Evolutionary conservation across 805 yeast genomes (phyloP).

Genomic region (Starmerella bombi): DNA sequence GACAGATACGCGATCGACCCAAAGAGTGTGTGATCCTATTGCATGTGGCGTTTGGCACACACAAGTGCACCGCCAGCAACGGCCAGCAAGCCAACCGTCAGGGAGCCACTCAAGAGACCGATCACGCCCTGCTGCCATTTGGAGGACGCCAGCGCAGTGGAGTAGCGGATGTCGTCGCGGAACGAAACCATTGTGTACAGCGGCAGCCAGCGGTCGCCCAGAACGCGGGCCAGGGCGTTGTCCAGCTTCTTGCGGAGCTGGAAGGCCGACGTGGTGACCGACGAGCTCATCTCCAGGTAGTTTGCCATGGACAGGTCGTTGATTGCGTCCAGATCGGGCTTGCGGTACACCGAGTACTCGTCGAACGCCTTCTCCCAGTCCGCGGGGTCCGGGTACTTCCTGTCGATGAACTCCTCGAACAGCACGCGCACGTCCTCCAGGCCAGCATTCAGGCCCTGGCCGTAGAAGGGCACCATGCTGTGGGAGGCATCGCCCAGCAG

Average conservation of each 20-base stretch:
- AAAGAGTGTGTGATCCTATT: no score
- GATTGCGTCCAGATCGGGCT: constrained; percentile 60
- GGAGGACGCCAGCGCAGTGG: constrained; percentile 47
- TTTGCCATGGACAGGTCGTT: constrained; percentile 66
- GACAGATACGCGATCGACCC: no score
- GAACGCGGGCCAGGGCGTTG: constrained; percentile 41
- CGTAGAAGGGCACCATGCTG: constrained; percentile 95
- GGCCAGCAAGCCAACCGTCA: no score
- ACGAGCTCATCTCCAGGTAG: constrained; percentile 75
- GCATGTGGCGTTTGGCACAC: no score
- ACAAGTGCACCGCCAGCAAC: no score
- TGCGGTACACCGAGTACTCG: constrained; percentile 42
- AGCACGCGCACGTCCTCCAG: constrained; percentile 75
- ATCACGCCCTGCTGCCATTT: constrained; percentile 44
- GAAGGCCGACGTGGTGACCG: constrained; percentile 51
- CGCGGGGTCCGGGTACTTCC: constrained; percentile 9
- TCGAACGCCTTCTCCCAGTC: constrained; percentile 38
- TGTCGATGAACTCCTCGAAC: constrained; percentile 34
- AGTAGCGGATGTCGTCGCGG: constrained; percentile 66
- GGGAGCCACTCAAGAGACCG: no score
- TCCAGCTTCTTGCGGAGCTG: constrained; percentile 58
- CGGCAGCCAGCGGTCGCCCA: constrained; percentile 65
- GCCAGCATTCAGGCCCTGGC: constrained; percentile 95
- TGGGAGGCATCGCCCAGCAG: constrained; percentile 90
- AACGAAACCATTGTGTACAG: constrained; percentile 87